Evolutionary conservation across 179 eudicot species (phyloP).

Genomic region (Heliamphora pulchella): DNA sequence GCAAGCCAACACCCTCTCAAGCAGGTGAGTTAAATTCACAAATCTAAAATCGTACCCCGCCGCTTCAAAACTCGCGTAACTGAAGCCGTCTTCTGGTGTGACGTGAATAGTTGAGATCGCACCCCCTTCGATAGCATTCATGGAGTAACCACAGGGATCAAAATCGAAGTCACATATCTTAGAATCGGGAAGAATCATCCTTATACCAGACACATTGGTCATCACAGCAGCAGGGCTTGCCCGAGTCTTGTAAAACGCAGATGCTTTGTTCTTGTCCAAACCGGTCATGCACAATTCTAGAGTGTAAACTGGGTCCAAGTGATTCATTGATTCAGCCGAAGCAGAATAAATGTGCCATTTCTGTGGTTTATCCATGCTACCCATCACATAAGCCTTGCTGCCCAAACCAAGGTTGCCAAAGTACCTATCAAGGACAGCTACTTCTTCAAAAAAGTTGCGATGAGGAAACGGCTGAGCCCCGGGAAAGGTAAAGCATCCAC

Average conservation of each 20-base stretch:
- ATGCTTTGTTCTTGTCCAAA: constrained; percentile 33
- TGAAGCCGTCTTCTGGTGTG: constrained; percentile 68
- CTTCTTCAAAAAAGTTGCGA: constrained; percentile 51
- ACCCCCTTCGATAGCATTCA: constrained; percentile 50
- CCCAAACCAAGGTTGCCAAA: too few relatives aligned
- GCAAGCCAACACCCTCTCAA: constrained; percentile 49
- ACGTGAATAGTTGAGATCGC: constrained; percentile 67
- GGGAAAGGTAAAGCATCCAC: constrained; percentile 57
- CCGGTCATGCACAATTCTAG: constrained; percentile 73
- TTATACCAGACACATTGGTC: constrained; percentile 48
- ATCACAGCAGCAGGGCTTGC: constrained; percentile 34
- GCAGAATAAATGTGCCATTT: constrained; percentile 61
- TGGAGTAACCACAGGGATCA: constrained; percentile 73
- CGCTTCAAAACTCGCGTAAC: constrained; percentile 62
- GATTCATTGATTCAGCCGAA: neutral
- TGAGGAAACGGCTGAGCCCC: constrained; percentile 49
- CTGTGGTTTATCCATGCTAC: constrained; percentile 19
- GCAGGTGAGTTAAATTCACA: constrained; percentile 24
- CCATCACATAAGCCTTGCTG: constrained; percentile 23
- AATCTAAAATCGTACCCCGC: constrained; percentile 52
- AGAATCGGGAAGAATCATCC: constrained; percentile 38
- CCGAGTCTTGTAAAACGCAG: constrained; percentile 32
- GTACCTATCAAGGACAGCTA: constrained; percentile 32
- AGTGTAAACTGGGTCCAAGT: constrained; percentile 8
- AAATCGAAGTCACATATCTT: constrained; percentile 58